phyloP scores from a whole-genome alignment of 1,139 yeast genomes.

The Taphrina flavorubra region DNA sequence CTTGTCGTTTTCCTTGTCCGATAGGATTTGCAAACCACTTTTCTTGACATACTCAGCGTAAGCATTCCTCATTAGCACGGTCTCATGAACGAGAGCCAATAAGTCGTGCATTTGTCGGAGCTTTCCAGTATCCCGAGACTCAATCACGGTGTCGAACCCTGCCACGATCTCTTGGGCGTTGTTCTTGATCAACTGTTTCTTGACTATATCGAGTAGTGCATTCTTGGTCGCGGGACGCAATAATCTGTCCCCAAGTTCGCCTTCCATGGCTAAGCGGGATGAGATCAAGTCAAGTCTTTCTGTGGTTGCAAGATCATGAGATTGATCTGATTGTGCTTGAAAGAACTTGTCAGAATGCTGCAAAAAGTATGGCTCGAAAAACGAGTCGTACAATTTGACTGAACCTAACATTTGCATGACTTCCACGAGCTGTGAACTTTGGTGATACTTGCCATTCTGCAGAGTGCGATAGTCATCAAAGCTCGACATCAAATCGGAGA shows the following conservation, averaged over 20 bases:
- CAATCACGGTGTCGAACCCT: conserved; percentile 44
- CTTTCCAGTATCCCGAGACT: conserved; percentile 28
- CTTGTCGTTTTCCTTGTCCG: conserved; percentile 30
- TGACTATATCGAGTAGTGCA: conserved; percentile 37
- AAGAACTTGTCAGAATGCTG: conserved; percentile 9
- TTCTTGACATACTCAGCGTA: conserved; percentile 43
- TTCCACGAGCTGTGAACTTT: conserved; percentile 11
- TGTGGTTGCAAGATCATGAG: neutral
- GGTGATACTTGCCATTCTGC: conserved; percentile 1
- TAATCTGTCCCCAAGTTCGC: conserved; percentile 9
- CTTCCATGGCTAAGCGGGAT: conserved; percentile 4
- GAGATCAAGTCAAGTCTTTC: conserved; percentile 5
- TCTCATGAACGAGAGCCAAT: conserved; percentile 35
- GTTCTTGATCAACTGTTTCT: conserved; percentile 36
- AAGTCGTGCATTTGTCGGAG: conserved; percentile 41
- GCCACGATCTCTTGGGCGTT: conserved; percentile 29
- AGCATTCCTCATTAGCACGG: conserved; percentile 35
- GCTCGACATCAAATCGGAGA: neutral
- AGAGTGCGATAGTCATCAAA: conserved; percentile 8
- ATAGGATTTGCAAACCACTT: conserved; percentile 41
- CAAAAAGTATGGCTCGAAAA: conserved; percentile 34
- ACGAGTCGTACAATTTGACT: conserved; percentile 20
- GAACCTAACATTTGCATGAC: conserved; percentile 23
- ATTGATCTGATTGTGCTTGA: neutral
- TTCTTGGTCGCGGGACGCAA: conserved; percentile 40